Evolutionary conservation across 352 stramenopile genomes (phyloP).

Genomic region (Phytophthora meadii): DNA sequence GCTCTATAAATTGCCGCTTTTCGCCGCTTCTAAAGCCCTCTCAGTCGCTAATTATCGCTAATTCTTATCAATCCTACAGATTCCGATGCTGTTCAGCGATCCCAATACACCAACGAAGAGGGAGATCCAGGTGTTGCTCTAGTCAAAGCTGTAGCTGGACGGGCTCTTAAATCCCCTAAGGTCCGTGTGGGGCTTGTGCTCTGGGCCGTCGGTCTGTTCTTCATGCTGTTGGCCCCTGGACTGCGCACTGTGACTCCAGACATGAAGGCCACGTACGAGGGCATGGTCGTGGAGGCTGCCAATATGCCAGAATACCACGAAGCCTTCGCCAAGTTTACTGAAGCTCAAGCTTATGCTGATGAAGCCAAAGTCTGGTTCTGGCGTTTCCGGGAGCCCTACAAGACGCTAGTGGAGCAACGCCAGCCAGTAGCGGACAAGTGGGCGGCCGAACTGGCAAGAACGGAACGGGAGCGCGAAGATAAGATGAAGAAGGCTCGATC

Average conservation of each 20-base stretch:
- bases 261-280: constrained; percentile 82
- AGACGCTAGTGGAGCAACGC: constrained; percentile 56
- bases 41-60: constrained; percentile 16
- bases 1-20: constrained; percentile 4
- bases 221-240: constrained; percentile 80
- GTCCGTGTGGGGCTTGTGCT: constrained; percentile 71
- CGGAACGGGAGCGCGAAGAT: constrained; percentile 64
- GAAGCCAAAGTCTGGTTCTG: constrained; percentile 90
- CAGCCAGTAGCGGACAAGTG: constrained; percentile 69
- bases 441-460: constrained; percentile 57
- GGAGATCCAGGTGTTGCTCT: constrained; percentile 62
- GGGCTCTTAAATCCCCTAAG: constrained; percentile 63
- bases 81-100: constrained; percentile 40
- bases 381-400: constrained; percentile 84
- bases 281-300: constrained; percentile 74
- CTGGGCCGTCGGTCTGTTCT: constrained; percentile 83
- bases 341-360: constrained; percentile 63
- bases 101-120: constrained; percentile 13
- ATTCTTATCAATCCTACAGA: constrained; percentile 24
- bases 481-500: constrained; percentile 84
- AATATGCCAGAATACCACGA: constrained; percentile 84
- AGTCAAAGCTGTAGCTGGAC: constrained; percentile 56
- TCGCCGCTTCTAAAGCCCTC: background rate
- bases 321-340: constrained; percentile 59
- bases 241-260: constrained; percentile 69